Percentiles rank a stretch among this genome's conserved stretches.
Conservation (phyloP, 2,329 filamentous ascomycete species). For the Chalaropsis thielavioides region DNA sequence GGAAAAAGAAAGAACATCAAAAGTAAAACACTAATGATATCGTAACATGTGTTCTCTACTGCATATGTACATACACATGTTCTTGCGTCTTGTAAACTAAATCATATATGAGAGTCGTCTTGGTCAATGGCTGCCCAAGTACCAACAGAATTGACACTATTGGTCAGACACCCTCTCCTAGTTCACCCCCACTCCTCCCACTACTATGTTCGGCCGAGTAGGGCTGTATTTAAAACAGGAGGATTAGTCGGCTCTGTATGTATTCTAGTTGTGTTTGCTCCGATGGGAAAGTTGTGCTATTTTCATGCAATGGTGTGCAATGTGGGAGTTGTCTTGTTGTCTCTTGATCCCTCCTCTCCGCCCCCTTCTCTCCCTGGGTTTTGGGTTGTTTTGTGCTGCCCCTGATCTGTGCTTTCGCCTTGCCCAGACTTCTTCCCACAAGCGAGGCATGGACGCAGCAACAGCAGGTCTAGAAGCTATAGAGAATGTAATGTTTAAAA, state of each 20-base stretch:
- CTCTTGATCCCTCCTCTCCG: background rate
- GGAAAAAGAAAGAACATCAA: background rate
- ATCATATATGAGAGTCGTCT: background rate
- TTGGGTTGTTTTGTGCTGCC: background rate
- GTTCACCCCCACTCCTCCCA: background rate
- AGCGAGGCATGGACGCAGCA: background rate
- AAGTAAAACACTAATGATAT: background rate
- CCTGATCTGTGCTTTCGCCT: background rate
- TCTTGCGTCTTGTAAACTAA: background rate
- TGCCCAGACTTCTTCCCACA: background rate
- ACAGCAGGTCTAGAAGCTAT: background rate
- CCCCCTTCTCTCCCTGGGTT: background rate
- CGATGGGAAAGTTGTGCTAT: background rate
- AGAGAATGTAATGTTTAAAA: background rate
- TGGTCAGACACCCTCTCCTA: background rate
- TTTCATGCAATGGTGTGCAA: background rate
- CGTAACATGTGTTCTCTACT: constrained; percentile 2
- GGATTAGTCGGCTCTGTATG: background rate
- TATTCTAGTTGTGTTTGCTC: background rate
- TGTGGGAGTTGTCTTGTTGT: background rate
- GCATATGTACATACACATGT: background rate
- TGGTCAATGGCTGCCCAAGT: background rate
- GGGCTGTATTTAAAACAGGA: constrained; percentile 1
- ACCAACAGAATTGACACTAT: background rate
- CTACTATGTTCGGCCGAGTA: background rate